Percentiles rank a stretch among this genome's conserved stretches.
Conservation (phyloP, 2,329 filamentous ascomycete genomes). For the Zymoseptoria tritici region DNA sequence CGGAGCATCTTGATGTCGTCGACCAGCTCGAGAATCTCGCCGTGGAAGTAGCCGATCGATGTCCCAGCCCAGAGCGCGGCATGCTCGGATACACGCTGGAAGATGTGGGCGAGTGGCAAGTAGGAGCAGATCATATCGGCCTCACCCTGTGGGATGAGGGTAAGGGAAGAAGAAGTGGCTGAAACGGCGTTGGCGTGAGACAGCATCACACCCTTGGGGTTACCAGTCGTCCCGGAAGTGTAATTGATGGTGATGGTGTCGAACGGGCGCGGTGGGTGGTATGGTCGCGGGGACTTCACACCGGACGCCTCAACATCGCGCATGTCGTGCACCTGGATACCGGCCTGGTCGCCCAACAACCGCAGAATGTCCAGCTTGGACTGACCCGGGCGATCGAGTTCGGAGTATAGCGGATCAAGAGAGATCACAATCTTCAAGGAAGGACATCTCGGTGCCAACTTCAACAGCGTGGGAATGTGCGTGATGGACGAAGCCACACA, state of each 20-base stretch:
- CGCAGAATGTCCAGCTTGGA: conserved; percentile 76
- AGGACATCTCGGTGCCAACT: conserved; percentile 69
- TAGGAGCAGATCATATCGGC: conserved; percentile 73
- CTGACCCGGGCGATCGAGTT: conserved; percentile 61
- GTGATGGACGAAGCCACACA: conserved; percentile 72
- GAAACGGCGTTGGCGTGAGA: conserved; percentile 76
- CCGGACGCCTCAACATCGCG: conserved; percentile 76
- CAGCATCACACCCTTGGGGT: conserved; percentile 75
- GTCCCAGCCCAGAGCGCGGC: conserved; percentile 62
- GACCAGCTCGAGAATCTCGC: conserved; percentile 75
- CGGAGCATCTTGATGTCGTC: conserved; percentile 85
- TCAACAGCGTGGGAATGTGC: conserved; percentile 74
- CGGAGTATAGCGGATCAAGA: conserved; percentile 72
- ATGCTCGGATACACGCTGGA: conserved; percentile 77
- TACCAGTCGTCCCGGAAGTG: conserved; percentile 76
- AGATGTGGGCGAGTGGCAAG: conserved; percentile 90
- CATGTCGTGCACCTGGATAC: conserved; percentile 73
- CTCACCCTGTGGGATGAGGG: conserved; percentile 44
- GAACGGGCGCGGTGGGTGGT: conserved; percentile 62
- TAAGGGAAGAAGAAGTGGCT: conserved; percentile 56
- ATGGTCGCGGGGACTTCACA: conserved; percentile 58
- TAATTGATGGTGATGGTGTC: conserved; percentile 88
- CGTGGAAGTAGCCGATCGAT: conserved; percentile 85
- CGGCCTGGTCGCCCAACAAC: conserved; percentile 63
- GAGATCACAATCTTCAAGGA: conserved; percentile 80